Evolutionary conservation across 805 yeast species (phyloP).

Genomic region (Osmozyma mogii): DNA sequence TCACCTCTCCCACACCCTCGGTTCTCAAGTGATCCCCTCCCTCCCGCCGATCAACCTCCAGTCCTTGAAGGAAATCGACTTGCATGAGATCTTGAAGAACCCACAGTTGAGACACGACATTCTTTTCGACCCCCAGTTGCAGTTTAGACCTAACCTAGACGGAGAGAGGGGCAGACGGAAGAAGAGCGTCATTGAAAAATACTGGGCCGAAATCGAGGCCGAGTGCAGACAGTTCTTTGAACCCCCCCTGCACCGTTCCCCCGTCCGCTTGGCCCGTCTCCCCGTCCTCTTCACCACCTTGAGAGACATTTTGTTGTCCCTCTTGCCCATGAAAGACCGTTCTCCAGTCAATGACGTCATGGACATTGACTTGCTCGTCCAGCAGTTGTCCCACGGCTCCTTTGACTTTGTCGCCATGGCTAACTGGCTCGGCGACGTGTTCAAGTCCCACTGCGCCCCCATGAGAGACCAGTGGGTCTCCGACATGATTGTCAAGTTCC

Average conservation of each 20-base stretch:
- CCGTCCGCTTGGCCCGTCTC: constrained; percentile 32
- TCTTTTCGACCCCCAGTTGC: constrained; percentile 83
- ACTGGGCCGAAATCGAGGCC: constrained; percentile 69
- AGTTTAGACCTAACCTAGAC: constrained; percentile 84
- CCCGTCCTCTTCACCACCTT: constrained; percentile 73
- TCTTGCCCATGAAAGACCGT: constrained; percentile 73
- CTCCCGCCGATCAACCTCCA: constrained; percentile 80
- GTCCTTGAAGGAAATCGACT: constrained; percentile 76
- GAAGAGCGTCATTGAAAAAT: constrained; percentile 65
- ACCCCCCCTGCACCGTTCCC: constrained; percentile 5
- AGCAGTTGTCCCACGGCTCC: constrained; percentile 65
- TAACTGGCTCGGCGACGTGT: constrained; percentile 65
- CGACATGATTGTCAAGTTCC: constrained; percentile 62
- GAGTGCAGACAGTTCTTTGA: constrained; percentile 49
- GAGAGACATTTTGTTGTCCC: constrained; percentile 62
- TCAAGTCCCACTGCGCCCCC: constrained; percentile 91
- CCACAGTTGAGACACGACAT: constrained; percentile 93
- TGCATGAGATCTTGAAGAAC: constrained; percentile 81
- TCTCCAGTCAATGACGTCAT: constrained; percentile 58
- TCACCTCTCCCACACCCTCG: constrained; percentile 4
- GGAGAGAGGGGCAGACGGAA: constrained; percentile 85
- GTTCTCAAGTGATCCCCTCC: too few species aligned
- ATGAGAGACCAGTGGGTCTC: constrained; percentile 89
- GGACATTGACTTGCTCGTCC: constrained; percentile 69
- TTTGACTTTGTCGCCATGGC: constrained; percentile 66